A percentile compares a stretch with the other conserved stretches of the same genome.
phyloP scores from a whole-genome alignment of 805 yeast genomes.

The Nematodospora valgi region DNA sequence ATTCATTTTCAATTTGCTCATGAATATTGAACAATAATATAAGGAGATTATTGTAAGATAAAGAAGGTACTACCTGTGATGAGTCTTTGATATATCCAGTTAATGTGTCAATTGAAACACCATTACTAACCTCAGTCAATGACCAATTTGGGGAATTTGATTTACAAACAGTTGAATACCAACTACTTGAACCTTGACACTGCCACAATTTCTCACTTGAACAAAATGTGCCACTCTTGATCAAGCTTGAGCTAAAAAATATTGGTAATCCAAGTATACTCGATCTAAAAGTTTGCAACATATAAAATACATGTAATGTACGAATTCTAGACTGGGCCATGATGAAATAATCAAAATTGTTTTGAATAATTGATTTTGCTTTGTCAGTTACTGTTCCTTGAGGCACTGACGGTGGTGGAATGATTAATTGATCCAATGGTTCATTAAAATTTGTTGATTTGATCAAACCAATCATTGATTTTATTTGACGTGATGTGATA shows the following conservation, averaged over 20 bases:
- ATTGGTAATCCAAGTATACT: conserved; percentile 41
- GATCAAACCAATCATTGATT: conserved; percentile 52
- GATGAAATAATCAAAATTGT: conserved; percentile 49
- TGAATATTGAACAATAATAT: conserved; percentile 63
- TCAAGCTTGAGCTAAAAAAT: conserved; percentile 38
- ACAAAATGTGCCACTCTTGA: conserved; percentile 67
- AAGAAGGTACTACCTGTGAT: conserved; percentile 15
- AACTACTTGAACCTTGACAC: conserved; percentile 45
- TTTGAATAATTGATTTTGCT: conserved; percentile 28
- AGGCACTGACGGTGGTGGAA: conserved; percentile 36
- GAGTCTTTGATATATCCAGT: neutral
- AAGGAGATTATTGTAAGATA: conserved; percentile 49
- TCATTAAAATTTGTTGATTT: conserved; percentile 50
- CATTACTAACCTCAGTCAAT: conserved; percentile 56
- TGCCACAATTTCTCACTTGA: conserved; percentile 58
- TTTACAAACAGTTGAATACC: conserved; percentile 34
- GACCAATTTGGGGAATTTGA: conserved; percentile 21
- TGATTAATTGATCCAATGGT: conserved; percentile 44
- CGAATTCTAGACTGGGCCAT: conserved; percentile 55
- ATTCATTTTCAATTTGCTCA: conserved; percentile 58
- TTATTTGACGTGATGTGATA: conserved; percentile 49
- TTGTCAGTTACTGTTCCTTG: conserved; percentile 15
- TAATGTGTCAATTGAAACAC: conserved; percentile 25
- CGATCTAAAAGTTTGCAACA: conserved; percentile 46
- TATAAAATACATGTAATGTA: conserved; percentile 49